Conservation (phyloP, 768 basidiomycete species). For the Naganishia friedmannii region DNA sequence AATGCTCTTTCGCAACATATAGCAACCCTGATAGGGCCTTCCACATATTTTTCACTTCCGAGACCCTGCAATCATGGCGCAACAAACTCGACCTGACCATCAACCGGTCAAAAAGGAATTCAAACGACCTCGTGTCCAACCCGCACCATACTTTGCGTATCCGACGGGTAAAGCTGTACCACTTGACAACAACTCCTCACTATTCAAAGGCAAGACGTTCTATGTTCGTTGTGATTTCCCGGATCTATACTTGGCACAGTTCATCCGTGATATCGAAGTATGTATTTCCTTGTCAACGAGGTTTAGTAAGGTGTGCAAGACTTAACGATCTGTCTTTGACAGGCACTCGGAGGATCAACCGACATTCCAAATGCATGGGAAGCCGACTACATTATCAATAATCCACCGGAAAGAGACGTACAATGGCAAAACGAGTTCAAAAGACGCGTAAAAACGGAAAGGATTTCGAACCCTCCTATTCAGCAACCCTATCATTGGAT, state of each 20-base stretch:
- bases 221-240: conserved; percentile 20
- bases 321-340: not conserved
- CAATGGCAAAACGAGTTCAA: conserved; percentile 5
- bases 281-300: not conserved
- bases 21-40: too few species aligned
- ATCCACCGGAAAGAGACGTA: not conserved
- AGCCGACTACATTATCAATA: conserved; percentile 24
- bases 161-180: conserved; percentile 14
- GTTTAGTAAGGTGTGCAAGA: not conserved
- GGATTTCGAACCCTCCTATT: not conserved
- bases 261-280: conserved; percentile 23
- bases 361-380: conserved; percentile 1
- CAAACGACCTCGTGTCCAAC: not conserved
- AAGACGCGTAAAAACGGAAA: not conserved
- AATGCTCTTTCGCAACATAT: too few species aligned
- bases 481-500: conserved; percentile 24
- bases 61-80: too few species aligned
- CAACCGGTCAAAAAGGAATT: not conserved
- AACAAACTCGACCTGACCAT: not conserved
- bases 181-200: conserved; percentile 5
- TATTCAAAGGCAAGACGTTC: conserved; percentile 20
- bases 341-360: conserved; percentile 14
- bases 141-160: conserved; percentile 8
- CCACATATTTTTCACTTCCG: too few species aligned
- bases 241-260: conserved; percentile 2